phyloP scores from a whole-genome alignment of 1,284 basidiomycete genomes.

The Microbotryum saponariae region DNA sequence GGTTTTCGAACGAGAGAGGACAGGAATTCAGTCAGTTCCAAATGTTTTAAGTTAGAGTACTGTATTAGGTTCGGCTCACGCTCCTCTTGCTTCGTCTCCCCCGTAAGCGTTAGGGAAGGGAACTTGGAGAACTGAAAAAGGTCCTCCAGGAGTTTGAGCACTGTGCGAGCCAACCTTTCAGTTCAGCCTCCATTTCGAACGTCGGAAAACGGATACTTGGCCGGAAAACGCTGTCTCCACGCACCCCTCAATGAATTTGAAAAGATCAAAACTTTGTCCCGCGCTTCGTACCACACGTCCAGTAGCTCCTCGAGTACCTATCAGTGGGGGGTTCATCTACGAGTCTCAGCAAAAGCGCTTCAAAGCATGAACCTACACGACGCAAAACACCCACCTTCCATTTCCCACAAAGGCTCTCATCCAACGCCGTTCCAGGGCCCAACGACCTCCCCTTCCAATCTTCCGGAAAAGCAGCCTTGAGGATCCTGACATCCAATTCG shows the following conservation, averaged over 20 bases:
- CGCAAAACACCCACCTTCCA: conserved; percentile 54
- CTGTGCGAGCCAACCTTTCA: conserved; percentile 50
- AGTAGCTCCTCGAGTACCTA: conserved; percentile 62
- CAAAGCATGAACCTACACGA: too few relatives aligned
- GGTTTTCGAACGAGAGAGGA: neutral
- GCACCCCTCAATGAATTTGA: conserved; percentile 43
- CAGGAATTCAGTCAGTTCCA: neutral
- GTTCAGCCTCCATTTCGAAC: too few relatives aligned
- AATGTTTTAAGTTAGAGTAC: too few relatives aligned
- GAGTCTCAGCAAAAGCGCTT: neutral
- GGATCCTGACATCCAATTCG: conserved; percentile 35
- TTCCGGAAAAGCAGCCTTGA: conserved; percentile 38
- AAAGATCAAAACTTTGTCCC: conserved; percentile 65
- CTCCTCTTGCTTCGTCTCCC: conserved; percentile 46
- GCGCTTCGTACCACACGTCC: conserved; percentile 44
- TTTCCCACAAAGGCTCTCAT: conserved; percentile 63
- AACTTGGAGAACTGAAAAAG: conserved; percentile 61
- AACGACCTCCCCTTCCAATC: conserved; percentile 32
- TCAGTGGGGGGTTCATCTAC: neutral
- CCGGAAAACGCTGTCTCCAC: too few relatives aligned
- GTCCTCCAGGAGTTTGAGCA: conserved; percentile 68
- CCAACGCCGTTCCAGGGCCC: conserved; percentile 33
- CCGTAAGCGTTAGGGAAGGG: conserved; percentile 56
- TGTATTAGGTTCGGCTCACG: conserved; percentile 25
- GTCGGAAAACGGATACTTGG: too few relatives aligned